phyloP scores from a whole-genome alignment of 2,329 filamentous ascomycete species.

The Diaporthe helianthi region DNA sequence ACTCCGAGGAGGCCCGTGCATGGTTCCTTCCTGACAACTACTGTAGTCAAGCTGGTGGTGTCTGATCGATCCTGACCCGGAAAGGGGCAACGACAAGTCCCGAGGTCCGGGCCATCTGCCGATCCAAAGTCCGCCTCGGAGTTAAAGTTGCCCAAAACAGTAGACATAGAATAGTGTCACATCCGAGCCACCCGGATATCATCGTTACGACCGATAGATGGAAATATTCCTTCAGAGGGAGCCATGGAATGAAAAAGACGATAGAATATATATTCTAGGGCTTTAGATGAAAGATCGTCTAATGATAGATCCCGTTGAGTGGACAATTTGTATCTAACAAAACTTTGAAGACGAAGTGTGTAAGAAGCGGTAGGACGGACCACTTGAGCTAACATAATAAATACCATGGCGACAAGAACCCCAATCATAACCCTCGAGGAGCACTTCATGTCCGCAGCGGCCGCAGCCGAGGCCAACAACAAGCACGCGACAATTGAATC shows the following conservation, averaged over 20 bases:
- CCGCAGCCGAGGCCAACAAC: conserved; percentile 31
- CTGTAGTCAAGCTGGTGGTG: too few species aligned
- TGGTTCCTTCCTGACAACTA: too few species aligned
- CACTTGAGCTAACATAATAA: too few species aligned
- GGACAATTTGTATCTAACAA: too few species aligned
- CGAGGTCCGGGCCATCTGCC: not conserved
- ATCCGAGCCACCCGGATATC: not conserved
- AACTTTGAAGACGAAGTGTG: not conserved
- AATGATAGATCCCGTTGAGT: not conserved
- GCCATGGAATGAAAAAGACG: not conserved
- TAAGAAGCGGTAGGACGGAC: not conserved
- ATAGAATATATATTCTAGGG: not conserved
- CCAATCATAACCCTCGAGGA: conserved; percentile 52
- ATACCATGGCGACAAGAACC: not conserved
- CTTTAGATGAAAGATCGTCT: not conserved
- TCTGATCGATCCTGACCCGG: not conserved
- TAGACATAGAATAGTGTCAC: too few species aligned
- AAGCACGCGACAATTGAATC: conserved; percentile 36
- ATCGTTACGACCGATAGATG: not conserved
- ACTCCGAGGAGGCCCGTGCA: too few species aligned
- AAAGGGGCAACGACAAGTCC: not conserved
- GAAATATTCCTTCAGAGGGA: not conserved
- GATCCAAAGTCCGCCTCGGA: not conserved
- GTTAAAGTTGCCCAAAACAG: not conserved
- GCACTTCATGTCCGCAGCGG: conserved; percentile 43